A percentile compares a stretch with the other conserved stretches of the same genome.
Conservation (phyloP, 768 basidiomycete genomes). For the Leccinum variicolor region DNA sequence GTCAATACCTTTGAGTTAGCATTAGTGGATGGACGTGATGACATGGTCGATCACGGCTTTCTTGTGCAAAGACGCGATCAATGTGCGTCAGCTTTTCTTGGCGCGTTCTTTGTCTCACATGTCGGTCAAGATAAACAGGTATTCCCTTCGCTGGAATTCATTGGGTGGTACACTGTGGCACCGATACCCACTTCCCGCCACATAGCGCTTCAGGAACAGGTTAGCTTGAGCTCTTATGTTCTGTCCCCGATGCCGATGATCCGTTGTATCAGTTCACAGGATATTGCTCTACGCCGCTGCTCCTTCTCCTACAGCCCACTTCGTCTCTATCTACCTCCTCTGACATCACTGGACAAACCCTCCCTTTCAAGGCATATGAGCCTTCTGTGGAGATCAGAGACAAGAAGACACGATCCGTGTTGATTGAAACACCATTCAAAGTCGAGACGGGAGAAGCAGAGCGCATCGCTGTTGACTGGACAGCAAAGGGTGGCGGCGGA, state of each 20-base stretch:
- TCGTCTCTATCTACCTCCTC: constrained; percentile 41
- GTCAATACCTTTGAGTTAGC: constrained; percentile 95
- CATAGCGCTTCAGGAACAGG: constrained; percentile 85
- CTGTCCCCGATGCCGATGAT: background rate
- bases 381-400: constrained; percentile 84
- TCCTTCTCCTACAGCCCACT: constrained; percentile 70
- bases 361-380: constrained; percentile 94
- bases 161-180: constrained; percentile 96
- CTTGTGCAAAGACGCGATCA: constrained; percentile 82
- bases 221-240: constrained; percentile 21
- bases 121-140: constrained; percentile 84
- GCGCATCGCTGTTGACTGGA: constrained; percentile 97
- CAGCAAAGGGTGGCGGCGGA: constrained; percentile 79
- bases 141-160: constrained; percentile 94
- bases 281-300: constrained; percentile 85
- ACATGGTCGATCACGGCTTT: constrained; percentile 76
- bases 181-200: constrained; percentile 70
- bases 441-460: constrained; percentile 99
- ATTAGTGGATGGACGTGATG: constrained; percentile 48
- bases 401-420: constrained; percentile 70
- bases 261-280: constrained; percentile 59
- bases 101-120: constrained; percentile 3
- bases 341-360: constrained; percentile 61
- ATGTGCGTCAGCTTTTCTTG: constrained; percentile 46
- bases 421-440: constrained; percentile 80